phyloP scores from a whole-genome alignment of 1,284 basidiomycete genomes.

The Coriolopsis trogii region DNA sequence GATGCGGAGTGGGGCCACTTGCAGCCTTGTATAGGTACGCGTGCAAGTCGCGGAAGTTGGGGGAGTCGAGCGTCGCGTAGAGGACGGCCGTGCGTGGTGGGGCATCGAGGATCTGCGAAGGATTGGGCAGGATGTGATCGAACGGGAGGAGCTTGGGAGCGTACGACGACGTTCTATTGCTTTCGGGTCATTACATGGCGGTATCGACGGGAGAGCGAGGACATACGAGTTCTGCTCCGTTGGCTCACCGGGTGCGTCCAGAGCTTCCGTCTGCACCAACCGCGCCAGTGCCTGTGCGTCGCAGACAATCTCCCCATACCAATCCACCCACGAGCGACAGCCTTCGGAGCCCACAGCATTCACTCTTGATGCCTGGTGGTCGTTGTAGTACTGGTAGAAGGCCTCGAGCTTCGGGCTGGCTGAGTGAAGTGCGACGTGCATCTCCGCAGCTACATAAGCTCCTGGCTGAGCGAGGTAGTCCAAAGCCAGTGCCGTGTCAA shows the following conservation, averaged over 20 bases:
- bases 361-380: conserved; percentile 35
- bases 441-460: conserved; percentile 54
- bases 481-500: conserved; percentile 51
- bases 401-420: conserved; percentile 75
- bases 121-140: conserved; percentile 66
- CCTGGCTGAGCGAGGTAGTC: conserved; percentile 53
- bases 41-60: conserved; percentile 71
- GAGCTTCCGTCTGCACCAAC: conserved; percentile 58
- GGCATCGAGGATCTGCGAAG: conserved; percentile 39
- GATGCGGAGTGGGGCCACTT: conserved; percentile 42
- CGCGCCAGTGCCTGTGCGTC: conserved; percentile 63
- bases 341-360: conserved; percentile 25
- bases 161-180: conserved; percentile 11
- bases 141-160: conserved; percentile 62
- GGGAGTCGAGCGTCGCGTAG: conserved; percentile 64
- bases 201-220: neutral
- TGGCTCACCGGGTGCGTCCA: conserved; percentile 44
- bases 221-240: conserved; percentile 30
- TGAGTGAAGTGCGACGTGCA: conserved; percentile 69
- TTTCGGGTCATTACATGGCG: neutral
- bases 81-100: conserved; percentile 69
- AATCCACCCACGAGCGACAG: conserved; percentile 88
- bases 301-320: conserved; percentile 81
- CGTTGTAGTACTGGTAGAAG: conserved; percentile 66
- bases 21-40: conserved; percentile 59